Evolutionary conservation across 768 basidiomycete species (phyloP).

Genomic region (Naganishia randhawae): DNA sequence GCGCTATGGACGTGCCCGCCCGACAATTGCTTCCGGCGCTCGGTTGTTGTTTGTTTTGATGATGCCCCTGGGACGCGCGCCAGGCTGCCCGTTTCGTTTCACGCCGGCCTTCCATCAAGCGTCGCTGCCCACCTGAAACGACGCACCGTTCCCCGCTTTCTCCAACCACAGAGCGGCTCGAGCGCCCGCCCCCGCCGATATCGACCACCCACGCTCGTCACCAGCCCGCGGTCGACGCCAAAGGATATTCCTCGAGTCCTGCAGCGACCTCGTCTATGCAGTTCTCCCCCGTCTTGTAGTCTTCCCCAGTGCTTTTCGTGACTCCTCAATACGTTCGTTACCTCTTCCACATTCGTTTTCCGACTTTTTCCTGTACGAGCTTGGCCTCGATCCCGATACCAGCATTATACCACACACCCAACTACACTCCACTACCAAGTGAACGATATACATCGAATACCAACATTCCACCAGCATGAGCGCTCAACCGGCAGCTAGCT

Average conservation of each 20-base stretch:
- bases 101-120: too few species aligned
- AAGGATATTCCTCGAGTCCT: neutral
- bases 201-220: slow-evolving; percentile 4
- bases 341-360: slow-evolving; percentile 5
- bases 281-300: neutral
- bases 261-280: slow-evolving; percentile 2
- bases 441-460: neutral
- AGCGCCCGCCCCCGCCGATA: neutral
- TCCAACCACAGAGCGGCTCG: neutral
- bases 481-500: slow-evolving; percentile 1
- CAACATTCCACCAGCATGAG: neutral
- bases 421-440: neutral
- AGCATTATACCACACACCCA: neutral
- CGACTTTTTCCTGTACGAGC: slow-evolving; percentile 3
- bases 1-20: neutral
- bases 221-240: neutral
- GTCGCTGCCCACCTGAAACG: too few species aligned
- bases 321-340: slow-evolving; percentile 14
- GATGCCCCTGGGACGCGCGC: neutral
- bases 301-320: neutral
- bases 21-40: neutral
- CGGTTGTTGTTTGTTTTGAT: slow-evolving; percentile 4
- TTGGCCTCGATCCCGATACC: slow-evolving; percentile 12
- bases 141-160: neutral
- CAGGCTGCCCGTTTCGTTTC: too few species aligned